Conservation (phyloP, 805 yeast genomes). For the Nakazawaea holstii region DNA sequence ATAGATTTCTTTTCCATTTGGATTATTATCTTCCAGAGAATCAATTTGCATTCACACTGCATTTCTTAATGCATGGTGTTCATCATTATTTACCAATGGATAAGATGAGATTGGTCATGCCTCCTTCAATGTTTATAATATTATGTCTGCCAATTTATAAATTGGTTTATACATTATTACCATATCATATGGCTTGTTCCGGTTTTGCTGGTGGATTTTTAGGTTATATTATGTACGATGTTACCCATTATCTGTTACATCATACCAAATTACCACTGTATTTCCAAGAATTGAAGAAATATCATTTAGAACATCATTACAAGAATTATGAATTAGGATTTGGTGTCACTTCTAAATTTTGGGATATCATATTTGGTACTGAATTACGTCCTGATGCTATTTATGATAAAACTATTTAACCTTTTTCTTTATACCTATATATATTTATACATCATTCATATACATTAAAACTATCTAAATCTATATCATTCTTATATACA, state of each 20-base stretch:
- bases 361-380: constrained; percentile 92
- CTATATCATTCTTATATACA: too few species aligned
- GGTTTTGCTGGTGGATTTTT: constrained; percentile 95
- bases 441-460: too few species aligned
- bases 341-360: constrained; percentile 90
- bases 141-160: constrained; percentile 78
- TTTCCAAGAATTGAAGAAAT: constrained; percentile 75
- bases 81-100: constrained; percentile 99
- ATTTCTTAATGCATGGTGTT: constrained; percentile 89
- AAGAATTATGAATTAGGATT: constrained; percentile 95
- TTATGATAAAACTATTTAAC: constrained; percentile 33
- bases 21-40: constrained; percentile 84
- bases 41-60: constrained; percentile 68
- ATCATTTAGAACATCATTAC: constrained; percentile 96
- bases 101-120: constrained; percentile 86
- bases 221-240: constrained; percentile 89
- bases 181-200: constrained; percentile 80
- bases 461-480: too few species aligned
- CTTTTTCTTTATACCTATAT: too few species aligned
- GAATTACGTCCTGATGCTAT: constrained; percentile 48
- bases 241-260: constrained; percentile 91
- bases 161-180: constrained; percentile 70
- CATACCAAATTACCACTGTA: constrained; percentile 77
- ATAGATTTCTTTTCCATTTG: constrained; percentile 89
- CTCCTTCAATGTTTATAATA: constrained; percentile 77